Base-by-base conservation (phyloP, 1,139 yeast genomes). In the Debaryomycetaceae sp. region DNA sequence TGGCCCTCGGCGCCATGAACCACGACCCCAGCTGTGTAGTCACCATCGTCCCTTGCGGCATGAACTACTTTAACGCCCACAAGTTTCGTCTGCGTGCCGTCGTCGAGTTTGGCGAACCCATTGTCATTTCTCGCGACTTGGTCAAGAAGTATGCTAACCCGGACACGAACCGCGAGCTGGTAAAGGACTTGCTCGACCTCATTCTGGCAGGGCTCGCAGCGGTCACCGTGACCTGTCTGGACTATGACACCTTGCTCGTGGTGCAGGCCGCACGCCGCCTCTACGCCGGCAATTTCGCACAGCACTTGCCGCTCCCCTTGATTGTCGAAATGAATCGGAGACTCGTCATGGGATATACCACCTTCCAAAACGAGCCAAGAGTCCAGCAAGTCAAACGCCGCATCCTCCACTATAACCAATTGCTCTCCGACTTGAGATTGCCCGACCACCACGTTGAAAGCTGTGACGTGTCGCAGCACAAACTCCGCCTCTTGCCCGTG, bases 111-210 rank as follows among this genome's bases (percentile, higher is more conserved):
- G 71, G 71, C 6, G 51, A 56, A 28, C 68, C 70, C 12, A 60
- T 63, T 23, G 50, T 47, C 22, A 62, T 64, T 13, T 51, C 59
- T 23, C 45, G 51, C 30, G 49, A 46, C 16, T 37, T 83, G 33
- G 83, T 86, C 4, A 66, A 62, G 16, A 71, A 69, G 49, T 87
- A 87, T 50, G 46, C 64, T 13, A 61, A 75, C 37, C 70, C 78
- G 3, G 77, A 73, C 16, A 77, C 85, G 1, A 73, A 74, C 29
- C 68, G 78, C 36, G 80, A 72, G 27, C 85, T 94, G 0, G 85
- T 86, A 7, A 71, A 73, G 23, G 43, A 40, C 23, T 37, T 53
- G 21, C 41, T 55, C 30, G 50, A 50, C 3, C 36, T 33, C 16
- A 41, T 55, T 20, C 45, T 57, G 2, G 39, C 51, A 19, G 52